A percentile compares a stretch with the other conserved stretches of the same genome.
These are phyloP conservation scores for Penicillium goetzii DNA, from an alignment of 495 filamentous ascomycete genomes.

Conservation along the genomic window DNA sequence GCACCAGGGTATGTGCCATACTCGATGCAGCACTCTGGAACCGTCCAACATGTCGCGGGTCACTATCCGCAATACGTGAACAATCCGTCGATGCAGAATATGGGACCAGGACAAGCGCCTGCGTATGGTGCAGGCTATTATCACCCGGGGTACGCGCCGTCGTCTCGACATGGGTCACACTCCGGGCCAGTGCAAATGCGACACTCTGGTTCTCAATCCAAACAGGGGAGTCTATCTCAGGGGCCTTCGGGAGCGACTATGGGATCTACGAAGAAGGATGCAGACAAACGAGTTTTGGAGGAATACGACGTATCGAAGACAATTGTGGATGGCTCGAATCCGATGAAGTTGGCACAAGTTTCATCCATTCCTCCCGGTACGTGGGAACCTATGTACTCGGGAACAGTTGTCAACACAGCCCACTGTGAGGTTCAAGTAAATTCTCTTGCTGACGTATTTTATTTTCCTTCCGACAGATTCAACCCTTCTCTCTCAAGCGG, in stretches of 20 bases:
- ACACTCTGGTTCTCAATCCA: conserved; percentile 12
- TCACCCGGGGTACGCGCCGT: conserved; percentile 27
- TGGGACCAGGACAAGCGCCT: conserved; percentile 29
- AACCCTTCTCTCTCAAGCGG: conserved; percentile 23
- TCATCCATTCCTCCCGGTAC: conserved; percentile 26
- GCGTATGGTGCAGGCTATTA: conserved; percentile 37
- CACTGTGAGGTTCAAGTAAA: background rate
- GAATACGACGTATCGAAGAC: conserved; percentile 48
- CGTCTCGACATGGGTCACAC: conserved; percentile 25
- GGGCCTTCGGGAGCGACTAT: background rate
- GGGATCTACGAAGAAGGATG: conserved; percentile 24
- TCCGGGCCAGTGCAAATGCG: conserved; percentile 18
- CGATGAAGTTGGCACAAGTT: conserved; percentile 27
- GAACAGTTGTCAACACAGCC: background rate
- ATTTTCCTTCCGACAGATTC: conserved; percentile 17
- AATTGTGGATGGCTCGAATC: conserved; percentile 51
- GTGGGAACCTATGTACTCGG: conserved; percentile 19
- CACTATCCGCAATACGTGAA: conserved; percentile 36
- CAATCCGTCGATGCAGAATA: conserved; percentile 24
- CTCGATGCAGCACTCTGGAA: conserved; percentile 31
- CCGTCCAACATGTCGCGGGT: conserved; percentile 32
- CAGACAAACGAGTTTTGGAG: conserved; percentile 21
- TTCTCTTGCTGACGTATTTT: background rate
- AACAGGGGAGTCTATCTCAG: conserved; percentile 8
- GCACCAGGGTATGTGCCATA: conserved; percentile 38